A percentile compares a stretch with the other conserved stretches of the same genome.
Evolutionary conservation across 2,329 filamentous ascomycete species (phyloP).

Genomic region (Trichoderma guizhouense): DNA sequence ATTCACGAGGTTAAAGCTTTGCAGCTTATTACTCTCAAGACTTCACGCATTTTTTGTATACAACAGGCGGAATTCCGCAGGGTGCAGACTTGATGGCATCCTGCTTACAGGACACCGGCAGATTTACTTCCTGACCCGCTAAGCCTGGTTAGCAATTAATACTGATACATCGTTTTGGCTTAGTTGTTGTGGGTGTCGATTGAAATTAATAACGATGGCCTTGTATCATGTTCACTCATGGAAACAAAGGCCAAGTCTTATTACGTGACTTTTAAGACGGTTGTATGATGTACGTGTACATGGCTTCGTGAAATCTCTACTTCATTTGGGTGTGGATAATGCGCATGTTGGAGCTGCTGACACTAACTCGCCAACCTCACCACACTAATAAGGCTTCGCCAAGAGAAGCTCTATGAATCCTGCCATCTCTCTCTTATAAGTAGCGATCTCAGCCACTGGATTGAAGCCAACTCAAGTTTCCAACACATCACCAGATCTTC

Average conservation of each 20-base stretch:
- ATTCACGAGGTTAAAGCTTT: background rate
- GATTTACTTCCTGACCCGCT: accelerated
- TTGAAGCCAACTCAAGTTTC: background rate
- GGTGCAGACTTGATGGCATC: background rate
- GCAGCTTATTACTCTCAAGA: background rate
- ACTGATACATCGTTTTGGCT: background rate
- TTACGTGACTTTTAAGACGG: background rate
- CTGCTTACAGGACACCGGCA: background rate
- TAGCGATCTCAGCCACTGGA: background rate
- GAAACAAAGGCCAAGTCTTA: background rate
- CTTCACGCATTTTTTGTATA: background rate
- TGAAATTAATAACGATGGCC: background rate
- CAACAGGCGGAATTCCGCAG: background rate
- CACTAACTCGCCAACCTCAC: too few relatives aligned
- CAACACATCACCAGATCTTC: background rate
- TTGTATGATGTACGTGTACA: too few relatives aligned
- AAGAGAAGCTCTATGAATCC: background rate
- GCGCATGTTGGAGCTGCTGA: background rate
- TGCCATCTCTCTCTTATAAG: background rate
- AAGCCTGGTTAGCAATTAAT: background rate
- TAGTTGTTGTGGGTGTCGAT: background rate
- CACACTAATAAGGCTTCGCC: background rate
- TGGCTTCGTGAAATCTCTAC: background rate
- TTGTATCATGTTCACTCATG: background rate
- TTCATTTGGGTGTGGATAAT: background rate